Conservation (phyloP, 768 basidiomycete genomes). For the Kwoniella heveanensis region DNA sequence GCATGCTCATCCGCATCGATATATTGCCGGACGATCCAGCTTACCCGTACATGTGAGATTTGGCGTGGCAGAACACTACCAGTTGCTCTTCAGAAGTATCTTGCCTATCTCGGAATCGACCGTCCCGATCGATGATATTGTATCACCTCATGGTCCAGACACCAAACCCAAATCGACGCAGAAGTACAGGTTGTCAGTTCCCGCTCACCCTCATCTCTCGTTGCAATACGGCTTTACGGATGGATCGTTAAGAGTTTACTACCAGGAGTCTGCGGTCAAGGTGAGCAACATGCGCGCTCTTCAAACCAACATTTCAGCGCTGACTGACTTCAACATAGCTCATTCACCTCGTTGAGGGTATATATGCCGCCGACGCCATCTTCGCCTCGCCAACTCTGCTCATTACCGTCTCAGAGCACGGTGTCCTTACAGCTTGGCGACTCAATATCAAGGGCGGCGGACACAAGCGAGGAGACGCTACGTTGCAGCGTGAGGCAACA, state of each 20-base stretch:
- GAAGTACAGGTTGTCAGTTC: slow-evolving; percentile 32
- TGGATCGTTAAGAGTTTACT: slow-evolving; percentile 42
- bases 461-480: slow-evolving; percentile 43
- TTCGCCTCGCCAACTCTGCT: slow-evolving; percentile 75
- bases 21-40: slow-evolving; percentile 67
- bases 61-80: slow-evolving; percentile 82
- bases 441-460: slow-evolving; percentile 58
- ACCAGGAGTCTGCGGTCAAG: slow-evolving; percentile 31
- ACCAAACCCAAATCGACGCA: slow-evolving; percentile 30
- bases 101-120: slow-evolving; percentile 43
- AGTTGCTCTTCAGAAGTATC: slow-evolving; percentile 57
- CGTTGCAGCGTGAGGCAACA: slow-evolving; percentile 64
- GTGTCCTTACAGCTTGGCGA: slow-evolving; percentile 82
- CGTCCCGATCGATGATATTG: slow-evolving; percentile 33
- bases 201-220: slow-evolving; percentile 31
- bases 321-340: slow-evolving; percentile 57
- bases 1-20: slow-evolving; percentile 72
- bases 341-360: slow-evolving; percentile 75
- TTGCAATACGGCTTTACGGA: slow-evolving; percentile 52
- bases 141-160: slow-evolving; percentile 20
- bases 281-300: background rate
- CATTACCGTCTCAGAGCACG: slow-evolving; percentile 77
- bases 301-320: background rate
- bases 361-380: slow-evolving; percentile 70
- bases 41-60: slow-evolving; percentile 71